phyloP scores from a whole-genome alignment of 148 eudicot species.

The Arctostaphylos glauca region DNA sequence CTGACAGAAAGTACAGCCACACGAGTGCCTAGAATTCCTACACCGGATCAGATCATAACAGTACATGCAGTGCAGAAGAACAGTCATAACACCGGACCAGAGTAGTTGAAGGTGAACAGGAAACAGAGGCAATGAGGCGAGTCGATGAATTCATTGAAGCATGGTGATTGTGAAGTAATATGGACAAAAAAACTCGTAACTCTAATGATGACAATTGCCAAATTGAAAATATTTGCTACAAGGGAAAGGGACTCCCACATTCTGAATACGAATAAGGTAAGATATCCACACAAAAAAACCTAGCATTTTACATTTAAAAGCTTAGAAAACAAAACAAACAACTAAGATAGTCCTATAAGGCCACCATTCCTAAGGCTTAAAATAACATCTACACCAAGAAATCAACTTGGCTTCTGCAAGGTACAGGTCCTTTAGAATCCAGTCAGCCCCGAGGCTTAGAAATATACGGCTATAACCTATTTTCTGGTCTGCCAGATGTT shows the following conservation, averaged over 20 bases:
- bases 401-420: not conserved
- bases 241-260: not conserved
- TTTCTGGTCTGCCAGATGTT: not conserved
- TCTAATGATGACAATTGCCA: not conserved
- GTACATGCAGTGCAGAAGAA: not conserved
- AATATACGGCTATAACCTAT: not conserved
- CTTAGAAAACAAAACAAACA: not conserved
- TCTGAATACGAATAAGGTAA: not conserved
- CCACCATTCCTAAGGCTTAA: constrained; percentile 2
- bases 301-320: not conserved
- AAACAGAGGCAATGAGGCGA: not conserved
- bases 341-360: not conserved
- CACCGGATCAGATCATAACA: not conserved
- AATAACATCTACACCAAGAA: not conserved
- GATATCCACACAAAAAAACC: not conserved
- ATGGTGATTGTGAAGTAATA: not conserved
- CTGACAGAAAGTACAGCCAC: no score
- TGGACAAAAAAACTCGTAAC: not conserved
- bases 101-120: not conserved
- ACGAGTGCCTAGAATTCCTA: no score
- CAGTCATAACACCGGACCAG: not conserved
- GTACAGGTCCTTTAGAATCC: not conserved
- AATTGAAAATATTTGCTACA: not conserved
- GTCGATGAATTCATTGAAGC: not conserved
- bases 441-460: not conserved